Evolutionary conservation across 805 yeast genomes (phyloP).

Genomic region (Lachancea nothofagi): DNA sequence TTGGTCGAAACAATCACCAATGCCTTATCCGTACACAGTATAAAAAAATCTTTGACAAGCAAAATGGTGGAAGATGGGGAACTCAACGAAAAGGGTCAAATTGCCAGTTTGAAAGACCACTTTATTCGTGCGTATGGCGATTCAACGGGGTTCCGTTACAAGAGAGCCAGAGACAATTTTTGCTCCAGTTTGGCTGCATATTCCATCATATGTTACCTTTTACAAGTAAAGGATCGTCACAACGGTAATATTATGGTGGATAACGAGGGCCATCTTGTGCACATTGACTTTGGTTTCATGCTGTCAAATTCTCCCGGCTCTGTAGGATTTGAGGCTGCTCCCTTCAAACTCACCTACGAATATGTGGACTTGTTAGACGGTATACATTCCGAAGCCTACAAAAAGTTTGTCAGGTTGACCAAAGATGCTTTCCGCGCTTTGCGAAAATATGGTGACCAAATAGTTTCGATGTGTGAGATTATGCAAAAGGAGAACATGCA

Average conservation of each 20-base stretch:
- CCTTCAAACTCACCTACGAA: slow-evolving; percentile 86
- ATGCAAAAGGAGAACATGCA: slow-evolving; percentile 88
- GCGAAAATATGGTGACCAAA: slow-evolving; percentile 65
- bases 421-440: slow-evolving; percentile 70
- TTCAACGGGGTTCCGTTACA: slow-evolving; percentile 47
- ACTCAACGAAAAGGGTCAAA: slow-evolving; percentile 54
- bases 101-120: slow-evolving; percentile 74
- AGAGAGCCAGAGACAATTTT: slow-evolving; percentile 77
- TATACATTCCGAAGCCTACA: slow-evolving; percentile 51
- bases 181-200: slow-evolving; percentile 85
- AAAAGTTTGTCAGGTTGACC: slow-evolving; percentile 54
- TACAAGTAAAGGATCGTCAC: slow-evolving; percentile 94
- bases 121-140: slow-evolving; percentile 72
- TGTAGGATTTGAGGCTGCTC: slow-evolving; percentile 96
- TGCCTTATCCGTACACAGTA: slow-evolving; percentile 89
- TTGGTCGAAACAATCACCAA: slow-evolving; percentile 94
- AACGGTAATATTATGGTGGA: slow-evolving; percentile 97
- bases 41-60: slow-evolving; percentile 85
- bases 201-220: slow-evolving; percentile 80
- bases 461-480: slow-evolving; percentile 79
- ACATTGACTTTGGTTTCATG: slow-evolving; percentile 92
- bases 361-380: slow-evolving; percentile 90
- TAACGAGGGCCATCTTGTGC: slow-evolving; percentile 89
- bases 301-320: slow-evolving; percentile 95
- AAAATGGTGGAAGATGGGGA: slow-evolving; percentile 61